A percentile compares a stretch with the other conserved stretches of the same genome.
phyloP scores from a whole-genome alignment of 345 rosid genomes.

The Microcos paniculata region DNA sequence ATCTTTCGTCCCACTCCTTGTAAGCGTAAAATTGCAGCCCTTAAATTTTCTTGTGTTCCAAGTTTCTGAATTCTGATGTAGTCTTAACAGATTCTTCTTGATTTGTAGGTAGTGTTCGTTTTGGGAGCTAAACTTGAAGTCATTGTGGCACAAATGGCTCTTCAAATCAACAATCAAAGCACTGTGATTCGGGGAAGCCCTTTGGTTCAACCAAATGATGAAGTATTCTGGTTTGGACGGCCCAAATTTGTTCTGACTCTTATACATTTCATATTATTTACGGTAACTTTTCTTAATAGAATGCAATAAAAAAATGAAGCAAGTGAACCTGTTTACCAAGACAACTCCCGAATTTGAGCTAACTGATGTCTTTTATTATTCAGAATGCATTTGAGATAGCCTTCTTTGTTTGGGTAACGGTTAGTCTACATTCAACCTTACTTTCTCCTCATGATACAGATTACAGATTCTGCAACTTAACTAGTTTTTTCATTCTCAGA shows the following conservation, averaged over 20 bases:
- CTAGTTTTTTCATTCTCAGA: slow-evolving; percentile 1
- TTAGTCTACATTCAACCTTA: slow-evolving; percentile 7
- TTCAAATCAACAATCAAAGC: slow-evolving; percentile 31
- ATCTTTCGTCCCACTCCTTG: slow-evolving; percentile 20
- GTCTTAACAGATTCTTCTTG: background rate
- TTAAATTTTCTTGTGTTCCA: background rate
- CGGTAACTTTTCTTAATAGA: slow-evolving; percentile 24
- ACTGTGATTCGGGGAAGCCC: slow-evolving; percentile 42
- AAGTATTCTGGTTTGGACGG: slow-evolving; percentile 51
- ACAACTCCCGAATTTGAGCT: too few species aligned
- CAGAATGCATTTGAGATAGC: slow-evolving; percentile 56
- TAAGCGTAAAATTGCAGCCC: slow-evolving; percentile 9
- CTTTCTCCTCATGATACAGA: background rate
- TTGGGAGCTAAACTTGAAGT: slow-evolving; percentile 58
- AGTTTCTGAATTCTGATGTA: background rate
- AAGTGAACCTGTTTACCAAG: too few species aligned
- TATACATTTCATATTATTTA: slow-evolving; percentile 45
- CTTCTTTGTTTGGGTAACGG: slow-evolving; percentile 45
- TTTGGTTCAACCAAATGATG: slow-evolving; percentile 51
- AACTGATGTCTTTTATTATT: slow-evolving; percentile 1
- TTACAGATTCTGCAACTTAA: too few species aligned
- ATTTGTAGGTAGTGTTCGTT: slow-evolving; percentile 36
- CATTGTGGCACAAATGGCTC: slow-evolving; percentile 53
- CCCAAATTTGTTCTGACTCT: slow-evolving; percentile 42
- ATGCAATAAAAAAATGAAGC: background rate